Conservation (phyloP, 202 grass and related monocot genomes). For the Brachypodium distachyon region DNA sequence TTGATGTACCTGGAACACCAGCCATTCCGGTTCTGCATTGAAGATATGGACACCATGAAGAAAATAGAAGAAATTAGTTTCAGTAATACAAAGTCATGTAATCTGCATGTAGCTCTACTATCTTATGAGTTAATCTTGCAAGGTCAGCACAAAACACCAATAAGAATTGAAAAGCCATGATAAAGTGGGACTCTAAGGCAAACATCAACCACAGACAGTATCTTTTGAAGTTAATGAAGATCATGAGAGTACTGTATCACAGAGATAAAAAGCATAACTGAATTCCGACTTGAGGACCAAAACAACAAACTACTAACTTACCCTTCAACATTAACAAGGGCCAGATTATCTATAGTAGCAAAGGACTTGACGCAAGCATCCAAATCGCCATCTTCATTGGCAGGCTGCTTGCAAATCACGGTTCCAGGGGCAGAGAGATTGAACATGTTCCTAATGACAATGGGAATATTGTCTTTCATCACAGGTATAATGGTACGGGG, state of each 20-base stretch:
- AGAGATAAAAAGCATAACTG: background rate
- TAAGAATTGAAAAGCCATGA: background rate
- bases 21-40: conserved; percentile 95
- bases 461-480: conserved; percentile 90
- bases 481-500: conserved; percentile 98
- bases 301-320: conserved; percentile 33
- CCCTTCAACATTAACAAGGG: conserved; percentile 99
- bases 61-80: background rate
- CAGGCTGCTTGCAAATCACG: conserved; percentile 69
- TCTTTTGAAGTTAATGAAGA: conserved; percentile 3
- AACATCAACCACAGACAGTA: background rate
- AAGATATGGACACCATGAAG: conserved; percentile 19
- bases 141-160: background rate
- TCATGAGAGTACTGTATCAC: background rate
- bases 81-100: background rate
- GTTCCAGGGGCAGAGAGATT: conserved; percentile 84
- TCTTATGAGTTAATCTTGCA: background rate
- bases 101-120: background rate
- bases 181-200: background rate
- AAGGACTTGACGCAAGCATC: conserved; percentile 87
- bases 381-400: conserved; percentile 67
- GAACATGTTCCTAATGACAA: conserved; percentile 93
- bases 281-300: background rate
- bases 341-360: conserved; percentile 92
- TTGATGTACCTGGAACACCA: conserved; percentile 92